Base-by-base conservation (phyloP, 441 rosid species). In the Erysimum cheiri region DNA sequence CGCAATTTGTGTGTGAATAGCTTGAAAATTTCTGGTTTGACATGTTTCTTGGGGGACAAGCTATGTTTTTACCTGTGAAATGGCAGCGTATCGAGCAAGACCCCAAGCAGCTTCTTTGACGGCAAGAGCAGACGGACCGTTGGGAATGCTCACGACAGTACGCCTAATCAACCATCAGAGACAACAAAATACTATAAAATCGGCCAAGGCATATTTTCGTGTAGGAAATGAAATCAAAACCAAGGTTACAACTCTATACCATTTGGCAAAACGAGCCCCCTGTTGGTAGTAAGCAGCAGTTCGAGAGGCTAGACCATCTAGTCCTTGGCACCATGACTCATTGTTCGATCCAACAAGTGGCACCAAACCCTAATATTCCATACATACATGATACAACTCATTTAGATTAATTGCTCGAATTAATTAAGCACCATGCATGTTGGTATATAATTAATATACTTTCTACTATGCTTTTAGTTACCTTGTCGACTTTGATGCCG, bases 51-150 rank as follows among this genome's bases (percentile, higher is more conserved):
- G 64, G 44, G 11, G 6, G 14, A 56, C 8, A 71, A 48, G 57
- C 41, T 22, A 15, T 35, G 33, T 28, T 14, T 59, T 74, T 76
- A 88, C 97, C 75, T 93, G 98, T 72, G 96, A 85, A 60, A 93
- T 87, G 74, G 96, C 88, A 40, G 98, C 97, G 29, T 93, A 93
- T 71, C 98, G 95, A 33, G 97, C 98, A 36, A 93, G 97, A 66
- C 98, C 98, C 97, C 98, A 93, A 72, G 97, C 93, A 0, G 97
- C 98, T 90, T 93, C 98, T 79, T 88, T 88, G 67, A 94, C 94
- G 4, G 97, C 97, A 63, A 94, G 64, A 67, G 96, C 93, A 73
- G 96, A 87, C 52, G 97, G 96, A 47, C 97, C 98, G 24, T 94
- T 94, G 64, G 97, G 98, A 73, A 94, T 94, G 92, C 98, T 94